Evolutionary conservation across 2,329 filamentous ascomycete species (phyloP).

Genomic region (Fusarium udum): DNA sequence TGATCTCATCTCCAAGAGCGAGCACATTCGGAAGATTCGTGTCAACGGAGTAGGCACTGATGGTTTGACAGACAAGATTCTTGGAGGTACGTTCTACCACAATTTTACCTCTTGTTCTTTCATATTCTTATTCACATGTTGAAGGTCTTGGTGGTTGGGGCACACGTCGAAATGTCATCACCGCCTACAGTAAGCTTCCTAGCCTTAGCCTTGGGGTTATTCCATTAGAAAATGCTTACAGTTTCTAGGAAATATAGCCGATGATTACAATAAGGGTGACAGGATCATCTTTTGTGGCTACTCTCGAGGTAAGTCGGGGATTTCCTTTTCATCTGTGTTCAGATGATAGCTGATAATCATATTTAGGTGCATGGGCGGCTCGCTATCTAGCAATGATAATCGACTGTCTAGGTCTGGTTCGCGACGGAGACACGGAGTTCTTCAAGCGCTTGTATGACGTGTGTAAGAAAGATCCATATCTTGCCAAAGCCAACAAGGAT

Average conservation of each 20-base stretch:
- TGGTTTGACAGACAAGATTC: not conserved
- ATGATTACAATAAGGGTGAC: not conserved
- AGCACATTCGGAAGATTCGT: not conserved
- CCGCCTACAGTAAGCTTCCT: not conserved
- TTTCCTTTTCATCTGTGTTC: rapidly evolving
- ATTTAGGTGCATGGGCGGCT: not conserved
- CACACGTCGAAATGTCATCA: not conserved
- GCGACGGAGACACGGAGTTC: rapidly evolving
- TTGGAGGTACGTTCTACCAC: not conserved
- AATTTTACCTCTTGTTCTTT: too few species aligned
- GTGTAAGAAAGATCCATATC: not conserved
- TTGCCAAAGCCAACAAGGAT: not conserved
- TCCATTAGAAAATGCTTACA: rapidly evolving
- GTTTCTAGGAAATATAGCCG: not conserved
- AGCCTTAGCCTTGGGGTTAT: rapidly evolving
- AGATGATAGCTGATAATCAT: rapidly evolving
- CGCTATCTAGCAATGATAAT: not conserved
- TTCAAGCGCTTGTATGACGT: not conserved
- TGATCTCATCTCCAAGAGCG: not conserved
- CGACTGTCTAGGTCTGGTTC: not conserved
- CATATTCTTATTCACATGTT: too few species aligned
- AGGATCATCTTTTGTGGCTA: not conserved
- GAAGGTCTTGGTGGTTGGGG: not conserved
- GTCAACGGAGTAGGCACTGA: not conserved
- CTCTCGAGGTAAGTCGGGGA: not conserved